These are phyloP conservation scores for Penicillium sp. DNA, from an alignment of 2,329 filamentous ascomycete genomes.

Conservation along the genomic window DNA sequence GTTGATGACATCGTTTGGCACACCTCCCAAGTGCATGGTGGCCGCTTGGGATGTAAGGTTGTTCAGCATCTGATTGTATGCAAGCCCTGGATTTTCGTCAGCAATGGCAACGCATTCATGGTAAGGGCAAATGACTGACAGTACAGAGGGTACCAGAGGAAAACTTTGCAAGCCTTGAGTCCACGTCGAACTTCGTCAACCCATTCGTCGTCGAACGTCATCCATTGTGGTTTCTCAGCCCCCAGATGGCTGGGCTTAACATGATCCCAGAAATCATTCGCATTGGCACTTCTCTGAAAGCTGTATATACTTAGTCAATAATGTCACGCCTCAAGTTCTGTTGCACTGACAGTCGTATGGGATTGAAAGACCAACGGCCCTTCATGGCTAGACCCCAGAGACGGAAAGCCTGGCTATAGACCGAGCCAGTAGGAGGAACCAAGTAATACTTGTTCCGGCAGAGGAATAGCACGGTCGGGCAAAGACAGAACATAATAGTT, in stretches of 20 bases:
- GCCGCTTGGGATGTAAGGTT: slow-evolving; percentile 57
- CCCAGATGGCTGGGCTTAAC: slow-evolving; percentile 36
- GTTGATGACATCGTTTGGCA: slow-evolving; percentile 57
- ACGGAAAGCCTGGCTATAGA: slow-evolving; percentile 64
- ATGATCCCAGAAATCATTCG: slow-evolving; percentile 23
- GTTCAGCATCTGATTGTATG: slow-evolving; percentile 56
- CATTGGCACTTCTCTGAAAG: slow-evolving; percentile 15
- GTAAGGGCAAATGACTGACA: slow-evolving; percentile 30
- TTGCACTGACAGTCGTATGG: slow-evolving; percentile 51
- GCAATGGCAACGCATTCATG: too few relatives aligned
- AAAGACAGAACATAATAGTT: slow-evolving; percentile 61
- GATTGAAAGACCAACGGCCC: slow-evolving; percentile 62
- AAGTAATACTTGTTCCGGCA: slow-evolving; percentile 62
- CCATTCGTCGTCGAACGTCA: slow-evolving; percentile 81
- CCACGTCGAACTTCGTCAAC: slow-evolving; percentile 74
- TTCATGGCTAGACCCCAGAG: slow-evolving; percentile 62
- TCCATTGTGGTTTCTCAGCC: slow-evolving; percentile 41
- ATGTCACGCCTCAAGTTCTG: not conserved
- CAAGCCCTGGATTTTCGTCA: slow-evolving; percentile 34
- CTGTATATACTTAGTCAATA: slow-evolving; percentile 7
- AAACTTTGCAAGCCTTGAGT: slow-evolving; percentile 67
- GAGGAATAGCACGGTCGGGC: slow-evolving; percentile 59
- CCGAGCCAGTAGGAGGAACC: slow-evolving; percentile 67
- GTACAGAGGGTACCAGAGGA: slow-evolving; percentile 57
- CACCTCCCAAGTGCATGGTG: slow-evolving; percentile 52